Evolutionary conservation across 148 eudicot genomes (phyloP).

Genomic region (Limonium bicolor): DNA sequence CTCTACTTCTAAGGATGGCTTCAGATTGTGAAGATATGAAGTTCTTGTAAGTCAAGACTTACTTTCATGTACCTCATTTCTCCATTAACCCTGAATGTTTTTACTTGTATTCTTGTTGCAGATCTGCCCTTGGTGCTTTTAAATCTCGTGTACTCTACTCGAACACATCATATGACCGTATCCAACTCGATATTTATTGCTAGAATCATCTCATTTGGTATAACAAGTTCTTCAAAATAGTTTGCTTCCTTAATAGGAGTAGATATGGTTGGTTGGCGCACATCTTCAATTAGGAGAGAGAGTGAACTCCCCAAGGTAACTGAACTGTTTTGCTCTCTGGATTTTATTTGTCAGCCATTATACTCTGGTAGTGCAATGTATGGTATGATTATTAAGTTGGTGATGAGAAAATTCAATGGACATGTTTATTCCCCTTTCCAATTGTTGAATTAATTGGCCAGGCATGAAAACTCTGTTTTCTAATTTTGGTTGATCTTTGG

Average conservation of each 20-base stretch:
- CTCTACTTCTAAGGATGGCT: slow-evolving; percentile 84
- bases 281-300: slow-evolving; percentile 90
- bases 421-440: no score
- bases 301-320: slow-evolving; percentile 71
- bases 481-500: not conserved
- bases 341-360: not conserved
- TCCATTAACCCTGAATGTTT: slow-evolving; percentile 4
- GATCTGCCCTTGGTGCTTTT: slow-evolving; percentile 89
- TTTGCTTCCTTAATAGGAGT: slow-evolving; percentile 20
- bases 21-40: slow-evolving; percentile 70
- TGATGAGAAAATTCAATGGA: no score
- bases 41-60: slow-evolving; percentile 48
- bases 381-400: no score
- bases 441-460: no score
- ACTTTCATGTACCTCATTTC: not conserved
- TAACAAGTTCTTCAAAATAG: no score
- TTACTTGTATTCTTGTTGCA: slow-evolving; percentile 21
- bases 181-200: slow-evolving; percentile 22
- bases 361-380: no score
- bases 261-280: slow-evolving; percentile 99
- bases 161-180: slow-evolving; percentile 86
- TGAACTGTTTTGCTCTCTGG: not conserved
- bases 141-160: slow-evolving; percentile 80
- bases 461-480: not conserved
- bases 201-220: no score